These are phyloP conservation scores for Daldinia childiae DNA, from an alignment of 495 filamentous ascomycete species.

Conservation along the genomic window DNA sequence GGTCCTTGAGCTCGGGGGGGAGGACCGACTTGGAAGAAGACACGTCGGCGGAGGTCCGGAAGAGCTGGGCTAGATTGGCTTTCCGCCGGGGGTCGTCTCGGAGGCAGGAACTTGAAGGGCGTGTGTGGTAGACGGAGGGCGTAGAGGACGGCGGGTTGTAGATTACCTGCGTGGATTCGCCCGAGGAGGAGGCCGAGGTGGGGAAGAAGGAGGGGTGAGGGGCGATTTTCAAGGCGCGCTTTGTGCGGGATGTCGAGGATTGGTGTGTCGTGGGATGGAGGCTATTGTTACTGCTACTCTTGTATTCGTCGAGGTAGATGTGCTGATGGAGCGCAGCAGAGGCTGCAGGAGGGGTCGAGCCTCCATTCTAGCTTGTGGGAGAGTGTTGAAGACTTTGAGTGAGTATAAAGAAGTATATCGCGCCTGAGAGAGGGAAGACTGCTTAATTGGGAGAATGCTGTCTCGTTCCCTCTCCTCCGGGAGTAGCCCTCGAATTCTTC, in stretches of 20 bases:
- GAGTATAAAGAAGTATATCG: not conserved
- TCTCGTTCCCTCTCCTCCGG: constrained; percentile 10
- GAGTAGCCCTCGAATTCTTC: not conserved
- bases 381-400: not conserved
- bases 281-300: constrained; percentile 53
- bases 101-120: constrained; percentile 88
- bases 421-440: not conserved
- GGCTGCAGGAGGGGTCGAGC: constrained; percentile 41
- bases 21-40: constrained; percentile 47
- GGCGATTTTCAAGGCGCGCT: constrained; percentile 75
- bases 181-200: constrained; percentile 22
- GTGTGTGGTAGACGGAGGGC: constrained; percentile 89
- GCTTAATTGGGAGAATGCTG: not conserved
- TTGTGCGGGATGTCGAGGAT: constrained; percentile 74
- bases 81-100: constrained; percentile 74
- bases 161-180: constrained; percentile 73
- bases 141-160: constrained; percentile 93
- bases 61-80: constrained; percentile 54
- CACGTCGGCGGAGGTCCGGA: constrained; percentile 39
- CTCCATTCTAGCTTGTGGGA: constrained; percentile 40
- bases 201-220: constrained; percentile 75
- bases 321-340: constrained; percentile 38
- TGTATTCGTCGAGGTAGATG: constrained; percentile 53
- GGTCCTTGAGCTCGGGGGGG: constrained; percentile 59
- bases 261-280: constrained; percentile 64